Percentiles rank a stretch among this genome's conserved stretches.
Conservation (phyloP, 2,329 filamentous ascomycete species). For the Ophioceras dolichostomum region DNA sequence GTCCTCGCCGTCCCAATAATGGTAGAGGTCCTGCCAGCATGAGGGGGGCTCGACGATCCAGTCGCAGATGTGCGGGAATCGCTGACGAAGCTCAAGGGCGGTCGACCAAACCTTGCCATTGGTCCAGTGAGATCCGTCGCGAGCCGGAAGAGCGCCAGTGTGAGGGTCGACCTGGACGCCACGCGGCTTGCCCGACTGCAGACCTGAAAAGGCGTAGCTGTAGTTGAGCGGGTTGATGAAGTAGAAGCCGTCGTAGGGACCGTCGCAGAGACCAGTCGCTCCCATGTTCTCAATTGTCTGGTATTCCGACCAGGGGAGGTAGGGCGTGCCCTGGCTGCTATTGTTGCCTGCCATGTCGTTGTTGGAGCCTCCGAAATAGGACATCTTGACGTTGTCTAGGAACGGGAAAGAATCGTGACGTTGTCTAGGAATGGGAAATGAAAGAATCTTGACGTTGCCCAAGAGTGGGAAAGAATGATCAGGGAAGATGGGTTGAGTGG, state of each 20-base stretch:
- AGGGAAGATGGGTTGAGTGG: too few relatives aligned
- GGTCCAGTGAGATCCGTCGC: background rate
- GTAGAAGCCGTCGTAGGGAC: background rate
- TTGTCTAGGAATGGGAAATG: background rate
- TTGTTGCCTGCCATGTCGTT: too few relatives aligned
- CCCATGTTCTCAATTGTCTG: background rate
- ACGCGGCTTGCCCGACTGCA: background rate
- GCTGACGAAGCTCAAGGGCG: background rate
- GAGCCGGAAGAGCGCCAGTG: background rate
- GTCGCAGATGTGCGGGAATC: conserved; percentile 4
- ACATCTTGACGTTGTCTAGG: too few relatives aligned
- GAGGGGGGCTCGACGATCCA: conserved; percentile 15
- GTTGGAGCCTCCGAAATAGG: too few relatives aligned
- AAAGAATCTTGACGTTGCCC: background rate
- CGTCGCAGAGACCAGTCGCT: background rate
- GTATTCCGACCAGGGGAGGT: background rate
- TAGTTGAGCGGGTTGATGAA: background rate
- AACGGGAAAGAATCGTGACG: too few relatives aligned
- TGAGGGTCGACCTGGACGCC: background rate
- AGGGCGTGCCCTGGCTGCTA: background rate
- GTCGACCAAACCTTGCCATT: background rate
- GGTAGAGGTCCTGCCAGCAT: conserved; percentile 23
- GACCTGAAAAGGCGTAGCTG: background rate
- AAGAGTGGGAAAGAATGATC: too few relatives aligned
- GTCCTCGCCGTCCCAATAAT: conserved; percentile 34